A percentile compares a stretch with the other conserved stretches of the same genome.
Conservation (phyloP, 768 basidiomycete species). For the Harrya chromipes region DNA sequence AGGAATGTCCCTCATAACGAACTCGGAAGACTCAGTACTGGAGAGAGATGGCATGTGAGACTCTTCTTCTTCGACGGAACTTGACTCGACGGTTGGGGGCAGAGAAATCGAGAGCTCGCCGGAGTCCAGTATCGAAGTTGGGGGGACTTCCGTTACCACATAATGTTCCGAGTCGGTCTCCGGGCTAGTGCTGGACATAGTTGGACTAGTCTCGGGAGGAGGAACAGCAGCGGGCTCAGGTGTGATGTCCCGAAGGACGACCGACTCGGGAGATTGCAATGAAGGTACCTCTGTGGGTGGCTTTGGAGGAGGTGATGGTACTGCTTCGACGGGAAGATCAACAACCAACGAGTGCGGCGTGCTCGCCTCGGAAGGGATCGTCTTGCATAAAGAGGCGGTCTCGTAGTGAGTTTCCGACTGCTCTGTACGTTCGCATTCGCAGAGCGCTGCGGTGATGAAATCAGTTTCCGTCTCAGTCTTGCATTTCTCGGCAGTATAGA, state of each 20-base stretch:
- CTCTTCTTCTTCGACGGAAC: constrained; percentile 28
- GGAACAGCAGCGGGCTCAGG: constrained; percentile 40
- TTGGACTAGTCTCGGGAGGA: constrained; percentile 31
- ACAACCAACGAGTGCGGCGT: constrained; percentile 36
- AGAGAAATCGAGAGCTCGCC: constrained; percentile 23
- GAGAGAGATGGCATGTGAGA: constrained; percentile 38
- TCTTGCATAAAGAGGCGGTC: constrained; percentile 43
- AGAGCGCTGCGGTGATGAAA: constrained; percentile 44
- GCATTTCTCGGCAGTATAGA: constrained; percentile 43
- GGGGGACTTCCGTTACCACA: constrained; percentile 8
- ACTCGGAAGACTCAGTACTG: constrained; percentile 41
- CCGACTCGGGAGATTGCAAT: constrained; percentile 26
- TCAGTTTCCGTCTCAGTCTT: constrained; percentile 38
- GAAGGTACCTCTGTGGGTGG: constrained; percentile 28
- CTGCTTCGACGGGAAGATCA: constrained; percentile 26
- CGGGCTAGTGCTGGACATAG: constrained; percentile 17
- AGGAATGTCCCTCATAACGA: constrained; percentile 24
- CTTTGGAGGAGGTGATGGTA: constrained; percentile 27
- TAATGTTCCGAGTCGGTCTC: constrained; percentile 22
- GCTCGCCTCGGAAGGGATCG: constrained; percentile 35
- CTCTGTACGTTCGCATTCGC: constrained; percentile 29
- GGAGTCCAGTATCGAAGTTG: constrained; percentile 19
- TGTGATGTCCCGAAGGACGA: constrained; percentile 12
- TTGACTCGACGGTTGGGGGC: constrained; percentile 31
- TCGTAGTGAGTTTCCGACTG: constrained; percentile 48